These are phyloP conservation scores for Stygiomarasmius scandens DNA, from an alignment of 1,284 basidiomycete species.

Conservation along the genomic window DNA sequence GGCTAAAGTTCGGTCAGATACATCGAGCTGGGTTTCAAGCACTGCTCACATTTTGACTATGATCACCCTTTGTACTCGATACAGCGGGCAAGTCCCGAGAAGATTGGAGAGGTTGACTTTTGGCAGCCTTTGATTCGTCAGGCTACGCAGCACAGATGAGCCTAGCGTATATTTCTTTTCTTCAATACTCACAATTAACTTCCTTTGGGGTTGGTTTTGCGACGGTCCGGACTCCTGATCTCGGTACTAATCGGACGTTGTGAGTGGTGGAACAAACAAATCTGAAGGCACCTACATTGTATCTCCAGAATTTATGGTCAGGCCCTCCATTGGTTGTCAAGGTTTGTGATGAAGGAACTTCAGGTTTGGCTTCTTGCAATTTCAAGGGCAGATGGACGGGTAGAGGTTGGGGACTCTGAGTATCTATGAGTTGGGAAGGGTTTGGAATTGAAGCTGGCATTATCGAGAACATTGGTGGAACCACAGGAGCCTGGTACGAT, in stretches of 20 bases:
- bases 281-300: not conserved
- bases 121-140: not conserved
- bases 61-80: not conserved
- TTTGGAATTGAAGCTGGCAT: not conserved
- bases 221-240: not conserved
- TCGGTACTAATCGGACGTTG: not conserved
- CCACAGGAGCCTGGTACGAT: not conserved
- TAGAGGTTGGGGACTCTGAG: conserved; percentile 8
- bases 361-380: not conserved
- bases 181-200: not conserved
- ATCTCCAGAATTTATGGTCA: not conserved
- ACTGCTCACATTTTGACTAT: not conserved
- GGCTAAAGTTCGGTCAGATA: not conserved
- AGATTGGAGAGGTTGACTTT: not conserved
- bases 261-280: not conserved
- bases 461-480: no score
- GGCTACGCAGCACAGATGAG: not conserved
- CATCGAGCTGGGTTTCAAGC: no score
- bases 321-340: not conserved
- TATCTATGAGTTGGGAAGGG: not conserved
- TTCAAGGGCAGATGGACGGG: conserved; percentile 7
- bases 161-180: not conserved
- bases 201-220: not conserved
- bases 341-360: not conserved
- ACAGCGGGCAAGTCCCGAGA: not conserved